Conservation (phyloP, 768 basidiomycete genomes). For the Clitopilus hobsonii region DNA sequence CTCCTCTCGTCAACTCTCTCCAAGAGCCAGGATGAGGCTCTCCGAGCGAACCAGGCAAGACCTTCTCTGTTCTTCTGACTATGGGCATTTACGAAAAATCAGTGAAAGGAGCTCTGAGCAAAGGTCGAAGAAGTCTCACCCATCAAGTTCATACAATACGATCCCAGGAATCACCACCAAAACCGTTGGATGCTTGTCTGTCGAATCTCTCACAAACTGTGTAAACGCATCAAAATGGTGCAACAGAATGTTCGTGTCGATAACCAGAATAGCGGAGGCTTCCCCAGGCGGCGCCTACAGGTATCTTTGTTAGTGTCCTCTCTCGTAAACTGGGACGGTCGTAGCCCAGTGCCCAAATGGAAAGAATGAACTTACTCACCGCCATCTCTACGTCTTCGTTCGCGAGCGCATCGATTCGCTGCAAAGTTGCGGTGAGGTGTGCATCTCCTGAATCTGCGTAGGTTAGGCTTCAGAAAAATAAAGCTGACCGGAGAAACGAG, state of each 20-base stretch:
- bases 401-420: slow-evolving; percentile 48
- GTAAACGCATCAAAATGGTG: slow-evolving; percentile 61
- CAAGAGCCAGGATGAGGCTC: slow-evolving; percentile 66
- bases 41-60: slow-evolving; percentile 61
- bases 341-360: neutral
- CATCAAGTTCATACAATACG: slow-evolving; percentile 76
- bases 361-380: slow-evolving; percentile 43
- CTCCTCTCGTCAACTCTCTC: slow-evolving; percentile 53
- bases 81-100: too few relatives aligned
- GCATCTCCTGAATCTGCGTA: slow-evolving; percentile 12
- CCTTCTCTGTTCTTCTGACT: slow-evolving; percentile 46
- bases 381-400: slow-evolving; percentile 74
- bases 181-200: slow-evolving; percentile 43
- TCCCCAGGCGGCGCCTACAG: slow-evolving; percentile 38
- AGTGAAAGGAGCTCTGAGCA: neutral
- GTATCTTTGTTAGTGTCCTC: slow-evolving; percentile 2
- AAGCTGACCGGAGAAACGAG: neutral
- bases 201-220: slow-evolving; percentile 61
- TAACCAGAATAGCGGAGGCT: slow-evolving; percentile 45
- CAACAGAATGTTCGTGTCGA: slow-evolving; percentile 79
- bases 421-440: slow-evolving; percentile 38
- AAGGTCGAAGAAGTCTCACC: slow-evolving; percentile 35
- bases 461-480: slow-evolving; percentile 1
- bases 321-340: slow-evolving; percentile 2
- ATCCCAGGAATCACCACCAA: slow-evolving; percentile 66